These are phyloP conservation scores for Gardenia jasminoides DNA, from an alignment of 257 asterid genomes.

Conservation along the genomic window DNA sequence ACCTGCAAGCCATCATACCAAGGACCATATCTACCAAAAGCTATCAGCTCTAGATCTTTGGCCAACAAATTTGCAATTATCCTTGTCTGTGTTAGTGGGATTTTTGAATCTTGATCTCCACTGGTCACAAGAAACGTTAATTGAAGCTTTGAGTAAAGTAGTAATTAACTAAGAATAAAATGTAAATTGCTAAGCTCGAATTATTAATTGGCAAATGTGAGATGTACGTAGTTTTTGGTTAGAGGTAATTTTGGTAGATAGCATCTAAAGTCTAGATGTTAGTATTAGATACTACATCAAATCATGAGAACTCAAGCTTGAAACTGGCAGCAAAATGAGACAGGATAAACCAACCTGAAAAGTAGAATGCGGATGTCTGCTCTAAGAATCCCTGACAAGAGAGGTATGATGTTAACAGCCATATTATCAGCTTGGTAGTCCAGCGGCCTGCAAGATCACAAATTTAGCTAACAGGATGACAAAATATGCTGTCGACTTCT, in stretches of 20 bases:
- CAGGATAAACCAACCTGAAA: conserved; percentile 26
- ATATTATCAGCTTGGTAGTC: not conserved
- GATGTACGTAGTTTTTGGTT: not conserved
- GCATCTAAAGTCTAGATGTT: not conserved
- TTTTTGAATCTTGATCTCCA: conserved; percentile 33
- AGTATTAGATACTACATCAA: not conserved
- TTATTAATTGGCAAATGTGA: not conserved
- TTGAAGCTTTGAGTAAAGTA: not conserved
- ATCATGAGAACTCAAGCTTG: not conserved
- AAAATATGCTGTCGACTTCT: too few species aligned
- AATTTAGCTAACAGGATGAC: not conserved
- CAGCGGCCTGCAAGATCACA: conserved; percentile 20
- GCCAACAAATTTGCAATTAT: conserved; percentile 21
- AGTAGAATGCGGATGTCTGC: conserved; percentile 20
- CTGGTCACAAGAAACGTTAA: conserved; percentile 2
- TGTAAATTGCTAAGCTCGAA: not conserved
- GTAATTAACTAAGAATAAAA: not conserved
- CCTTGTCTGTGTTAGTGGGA: conserved; percentile 31
- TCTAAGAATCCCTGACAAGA: conserved; percentile 22
- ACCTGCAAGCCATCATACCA: conserved; percentile 38
- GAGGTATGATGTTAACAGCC: conserved; percentile 17
- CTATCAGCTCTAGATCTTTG: conserved; percentile 13
- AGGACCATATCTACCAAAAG: conserved; percentile 25
- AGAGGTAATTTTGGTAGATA: not conserved
- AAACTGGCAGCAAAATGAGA: not conserved